phyloP scores from a whole-genome alignment of 192 early-diverging fungal genomes.

The Coemansia sp. region DNA sequence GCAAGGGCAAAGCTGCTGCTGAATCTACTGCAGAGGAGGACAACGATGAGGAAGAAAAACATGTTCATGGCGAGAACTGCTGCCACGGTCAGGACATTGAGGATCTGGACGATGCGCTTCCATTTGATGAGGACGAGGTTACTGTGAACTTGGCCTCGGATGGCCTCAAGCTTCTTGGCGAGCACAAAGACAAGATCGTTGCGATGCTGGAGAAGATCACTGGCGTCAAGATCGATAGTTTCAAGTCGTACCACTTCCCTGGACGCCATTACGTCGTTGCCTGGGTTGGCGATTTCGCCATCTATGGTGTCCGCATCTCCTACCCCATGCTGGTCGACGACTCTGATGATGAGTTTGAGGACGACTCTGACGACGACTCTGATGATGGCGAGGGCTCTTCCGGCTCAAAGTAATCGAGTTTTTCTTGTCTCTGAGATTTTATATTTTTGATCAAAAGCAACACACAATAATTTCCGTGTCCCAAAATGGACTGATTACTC shows the following conservation, averaged over 20 bases:
- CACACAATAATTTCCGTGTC: too few species aligned
- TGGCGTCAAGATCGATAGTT: conserved; percentile 42
- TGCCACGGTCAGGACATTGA: conserved; percentile 31
- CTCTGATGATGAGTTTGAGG: conserved; percentile 28
- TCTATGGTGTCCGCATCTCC: conserved; percentile 54
- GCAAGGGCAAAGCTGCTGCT: conserved; percentile 7
- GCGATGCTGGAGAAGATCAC: conserved; percentile 40
- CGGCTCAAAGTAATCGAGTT: neutral
- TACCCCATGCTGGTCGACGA: conserved; percentile 50
- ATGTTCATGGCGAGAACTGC: conserved; percentile 51
- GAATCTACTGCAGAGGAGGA: conserved; percentile 28
- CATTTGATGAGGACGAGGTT: conserved; percentile 46
- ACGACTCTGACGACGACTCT: conserved; percentile 24
- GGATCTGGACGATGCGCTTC: conserved; percentile 38
- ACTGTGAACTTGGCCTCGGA: conserved; percentile 20
- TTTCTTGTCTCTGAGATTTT: neutral
- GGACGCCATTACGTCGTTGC: conserved; percentile 55
- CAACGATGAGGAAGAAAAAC: conserved; percentile 36
- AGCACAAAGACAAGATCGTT: conserved; percentile 31
- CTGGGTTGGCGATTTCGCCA: conserved; percentile 52
- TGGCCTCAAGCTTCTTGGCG: conserved; percentile 49
- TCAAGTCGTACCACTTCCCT: conserved; percentile 55
- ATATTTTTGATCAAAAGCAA: neutral
- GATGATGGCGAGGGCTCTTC: conserved; percentile 16
- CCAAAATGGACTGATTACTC: neutral